Evolutionary conservation across 1,284 basidiomycete genomes (phyloP).

Genomic region (Fomitopsis betulina): DNA sequence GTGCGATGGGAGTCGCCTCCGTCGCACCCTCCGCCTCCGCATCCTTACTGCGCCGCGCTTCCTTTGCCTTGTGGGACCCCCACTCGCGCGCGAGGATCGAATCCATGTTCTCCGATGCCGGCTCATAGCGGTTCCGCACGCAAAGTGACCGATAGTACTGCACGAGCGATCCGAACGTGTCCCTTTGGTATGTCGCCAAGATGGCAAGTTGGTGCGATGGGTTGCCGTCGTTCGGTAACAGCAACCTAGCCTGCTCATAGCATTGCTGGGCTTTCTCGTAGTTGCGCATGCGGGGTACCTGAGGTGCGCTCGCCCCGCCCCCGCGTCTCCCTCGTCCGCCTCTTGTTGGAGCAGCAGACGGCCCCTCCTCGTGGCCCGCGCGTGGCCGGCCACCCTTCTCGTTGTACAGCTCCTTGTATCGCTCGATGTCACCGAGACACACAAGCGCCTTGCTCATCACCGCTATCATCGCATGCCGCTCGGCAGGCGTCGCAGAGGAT

Average conservation of each 20-base stretch:
- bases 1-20: constrained; percentile 29
- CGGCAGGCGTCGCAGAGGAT: constrained; percentile 40
- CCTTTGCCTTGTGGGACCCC: constrained; percentile 46
- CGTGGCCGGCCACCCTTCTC: constrained; percentile 62
- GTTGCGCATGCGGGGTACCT: constrained; percentile 39
- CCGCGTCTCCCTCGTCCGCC: constrained; percentile 43
- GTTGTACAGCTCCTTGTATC: constrained; percentile 90
- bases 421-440: constrained; percentile 89
- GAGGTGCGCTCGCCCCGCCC: constrained; percentile 31
- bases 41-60: constrained; percentile 36
- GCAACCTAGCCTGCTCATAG: constrained; percentile 79
- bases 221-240: constrained; percentile 83
- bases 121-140: constrained; percentile 81
- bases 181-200: constrained; percentile 78
- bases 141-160: constrained; percentile 93
- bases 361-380: constrained; percentile 58
- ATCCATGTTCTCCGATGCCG: constrained; percentile 82
- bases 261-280: constrained; percentile 75
- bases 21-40: constrained; percentile 26
- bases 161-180: constrained; percentile 77
- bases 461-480: constrained; percentile 58
- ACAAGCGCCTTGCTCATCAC: constrained; percentile 87
- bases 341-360: constrained; percentile 32
- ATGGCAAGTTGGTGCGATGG: constrained; percentile 96
- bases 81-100: constrained; percentile 66